Base-by-base conservation (phyloP, 495 filamentous ascomycete species). In the Schizothecium vesticola region DNA sequence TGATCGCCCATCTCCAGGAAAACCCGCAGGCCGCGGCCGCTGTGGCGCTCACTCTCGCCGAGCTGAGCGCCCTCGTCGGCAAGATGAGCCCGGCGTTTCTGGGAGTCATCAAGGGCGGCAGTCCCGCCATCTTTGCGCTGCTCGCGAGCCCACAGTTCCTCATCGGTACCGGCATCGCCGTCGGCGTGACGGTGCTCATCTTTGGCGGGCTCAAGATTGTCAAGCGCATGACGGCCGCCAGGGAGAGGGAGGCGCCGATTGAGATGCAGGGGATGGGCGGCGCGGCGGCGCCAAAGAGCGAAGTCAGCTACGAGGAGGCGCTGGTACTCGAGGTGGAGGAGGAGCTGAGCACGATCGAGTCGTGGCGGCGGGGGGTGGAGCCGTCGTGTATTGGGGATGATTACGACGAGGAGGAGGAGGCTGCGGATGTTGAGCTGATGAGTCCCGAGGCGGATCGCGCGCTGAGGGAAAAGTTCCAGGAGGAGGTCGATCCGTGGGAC, bases 131-230 rank as follows among this genome's bases (percentile, higher is more conserved):
- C 33, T 94, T 96, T 70, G 93, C 90, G 2, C 82, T 99, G n/a
- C 85, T 99, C 2, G 87, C 89, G 19, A 90, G 87, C 66, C 95
- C 95, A 19, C 92, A 99, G 74, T 99, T 99, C 75, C 83, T 97
- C 36, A 96, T 99, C 69, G 91, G 94, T 23, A 92, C 91, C 19
- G 92, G 95, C 22, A 87, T 97, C 25, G 93, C 91, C 0, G 87
- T 96, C 0, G 94, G 93, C 16, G 90, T 94, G 16, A 97, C 93
- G 0, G 88, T 99, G 5, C 90, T 99, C 71, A 93, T 95, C 80
- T 89, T 99, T 64, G 95, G 95, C 56, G 95, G 95, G 16, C 97
- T 91, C 86, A 97, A 95, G 82, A 97, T 99, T 74, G 88, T 99
- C 80, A 96, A 97, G 82, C 88, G 88, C 72, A 90, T 97, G 70